These are phyloP conservation scores for Plasmodium adleri DNA, from an alignment of 169 alveolate species.

Conservation along the genomic window DNA sequence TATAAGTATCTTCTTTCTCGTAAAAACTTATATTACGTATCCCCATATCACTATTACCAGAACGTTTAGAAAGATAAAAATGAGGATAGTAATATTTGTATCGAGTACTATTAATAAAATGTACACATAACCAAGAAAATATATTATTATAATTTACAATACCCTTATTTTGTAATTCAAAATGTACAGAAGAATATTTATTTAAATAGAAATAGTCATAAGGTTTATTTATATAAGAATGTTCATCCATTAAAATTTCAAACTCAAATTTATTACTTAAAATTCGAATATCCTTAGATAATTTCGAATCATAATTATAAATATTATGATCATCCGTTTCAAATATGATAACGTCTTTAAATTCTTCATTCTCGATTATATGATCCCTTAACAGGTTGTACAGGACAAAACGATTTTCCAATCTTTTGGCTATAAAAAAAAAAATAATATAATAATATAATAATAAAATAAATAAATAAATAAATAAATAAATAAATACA, in stretches of 20 bases:
- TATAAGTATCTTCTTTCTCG: background rate
- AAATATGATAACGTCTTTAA: constrained; percentile 24
- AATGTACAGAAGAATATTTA: constrained; percentile 25
- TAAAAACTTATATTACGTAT: constrained; percentile 16
- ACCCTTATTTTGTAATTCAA: constrained; percentile 62
- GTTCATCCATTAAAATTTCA: constrained; percentile 47
- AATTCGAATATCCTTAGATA: constrained; percentile 37
- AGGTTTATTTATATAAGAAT: constrained; percentile 14
- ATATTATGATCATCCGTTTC: constrained; percentile 36
- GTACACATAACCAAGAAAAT: constrained; percentile 42
- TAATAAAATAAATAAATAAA: too few relatives aligned
- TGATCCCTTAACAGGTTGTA: constrained; percentile 42
- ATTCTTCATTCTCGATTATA: constrained; percentile 41
- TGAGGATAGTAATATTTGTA: constrained; percentile 34
- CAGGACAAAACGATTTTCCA: constrained; percentile 35
- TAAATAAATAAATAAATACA: too few relatives aligned
- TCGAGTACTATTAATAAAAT: constrained; percentile 16
- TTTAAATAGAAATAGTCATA: constrained; percentile 31
- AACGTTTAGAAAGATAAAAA: constrained; percentile 22
- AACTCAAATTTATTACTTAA: constrained; percentile 47
- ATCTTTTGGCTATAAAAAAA: constrained; percentile 19
- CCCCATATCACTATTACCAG: constrained; percentile 2
- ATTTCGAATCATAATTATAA: constrained; percentile 47
- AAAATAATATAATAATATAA: background rate
- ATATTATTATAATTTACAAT: constrained; percentile 29